Base-by-base conservation (phyloP, 202 grass and related monocot species). In the Schoenoplectus tabernaemontani region DNA sequence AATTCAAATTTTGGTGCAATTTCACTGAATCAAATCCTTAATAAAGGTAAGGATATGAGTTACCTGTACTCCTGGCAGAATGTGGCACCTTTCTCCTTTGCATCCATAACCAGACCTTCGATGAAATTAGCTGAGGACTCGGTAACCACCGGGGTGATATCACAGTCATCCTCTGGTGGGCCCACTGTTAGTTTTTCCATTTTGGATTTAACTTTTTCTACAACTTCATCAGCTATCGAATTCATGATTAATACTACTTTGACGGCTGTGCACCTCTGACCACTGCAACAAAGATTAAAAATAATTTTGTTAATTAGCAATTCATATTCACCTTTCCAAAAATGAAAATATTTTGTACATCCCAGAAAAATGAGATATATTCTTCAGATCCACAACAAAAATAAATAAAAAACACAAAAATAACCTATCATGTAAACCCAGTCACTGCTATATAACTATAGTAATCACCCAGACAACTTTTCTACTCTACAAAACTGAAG, bases 121-220 rank as follows among this genome's bases (percentile, higher is more conserved):
- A 98, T 94, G 67, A 98, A 98, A 84, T 98, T 98, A 20, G 95
- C 95, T 5, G 95, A 98, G 9, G 95, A 98, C 83, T 94, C 95
- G 24, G 95, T 90, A 76, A 98, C 91, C 77, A 98, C 95, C 10
- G 95, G 95, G 13, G 95, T 98, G 84, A 98, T 98, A 82, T 98
- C 95, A 83, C 67, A 90, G 80, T 94, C 81, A 15, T 94, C 87
- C 83, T 98, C 95, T 28, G 95, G 95, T 33, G 91, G 11, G 15
- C 91, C 95, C 50, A 98, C 95, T 83, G 85, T 92, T 23, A 98
- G 87, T 84, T 98, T 98, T 37, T 78, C 84, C 81, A 98, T 50
- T 73, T 94, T 98, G 62, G 95, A 74, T 13, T 98, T 92, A 10
- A 94, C 95, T 82, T 94, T 98, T 57, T 94, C 87, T 36, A 94